Conservation (phyloP, 176 grass and related monocot species). For the Tillandsia leiboldiana region DNA sequence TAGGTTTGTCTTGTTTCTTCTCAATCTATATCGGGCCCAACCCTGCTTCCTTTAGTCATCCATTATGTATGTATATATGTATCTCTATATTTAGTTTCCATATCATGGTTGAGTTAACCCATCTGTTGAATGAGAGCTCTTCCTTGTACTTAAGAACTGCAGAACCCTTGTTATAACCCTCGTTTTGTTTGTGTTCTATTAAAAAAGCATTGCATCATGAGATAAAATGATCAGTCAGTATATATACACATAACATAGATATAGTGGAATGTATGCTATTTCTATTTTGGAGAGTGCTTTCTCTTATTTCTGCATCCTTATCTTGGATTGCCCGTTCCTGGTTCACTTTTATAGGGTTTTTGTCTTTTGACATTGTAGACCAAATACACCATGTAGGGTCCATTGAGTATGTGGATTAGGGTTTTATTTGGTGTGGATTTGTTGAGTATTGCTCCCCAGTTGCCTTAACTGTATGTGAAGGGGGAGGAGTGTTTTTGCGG, state of each 20-base stretch:
- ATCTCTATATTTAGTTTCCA: neutral
- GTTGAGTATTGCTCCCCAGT: neutral
- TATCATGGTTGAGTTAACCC: neutral
- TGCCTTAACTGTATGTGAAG: neutral
- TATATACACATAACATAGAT: neutral
- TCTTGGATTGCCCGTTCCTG: neutral
- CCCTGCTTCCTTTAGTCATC: constrained; percentile 1
- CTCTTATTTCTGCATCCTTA: neutral
- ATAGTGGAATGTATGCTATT: neutral
- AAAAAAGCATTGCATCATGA: neutral
- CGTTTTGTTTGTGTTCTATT: neutral
- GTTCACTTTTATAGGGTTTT: neutral
- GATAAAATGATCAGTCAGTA: neutral
- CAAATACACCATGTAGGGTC: neutral
- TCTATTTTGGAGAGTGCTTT: neutral
- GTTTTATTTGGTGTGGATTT: neutral
- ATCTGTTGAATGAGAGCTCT: neutral
- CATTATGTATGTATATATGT: constrained; percentile 46
- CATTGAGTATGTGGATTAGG: neutral
- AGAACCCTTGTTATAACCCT: neutral
- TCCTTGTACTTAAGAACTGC: neutral
- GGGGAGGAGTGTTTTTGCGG: neutral
- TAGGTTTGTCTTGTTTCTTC: constrained; percentile 20
- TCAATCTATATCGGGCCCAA: constrained; percentile 31
- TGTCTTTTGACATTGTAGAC: neutral